phyloP scores from a whole-genome alignment of 2,329 filamentous ascomycete genomes.

The Xylaria hypoxylon region DNA sequence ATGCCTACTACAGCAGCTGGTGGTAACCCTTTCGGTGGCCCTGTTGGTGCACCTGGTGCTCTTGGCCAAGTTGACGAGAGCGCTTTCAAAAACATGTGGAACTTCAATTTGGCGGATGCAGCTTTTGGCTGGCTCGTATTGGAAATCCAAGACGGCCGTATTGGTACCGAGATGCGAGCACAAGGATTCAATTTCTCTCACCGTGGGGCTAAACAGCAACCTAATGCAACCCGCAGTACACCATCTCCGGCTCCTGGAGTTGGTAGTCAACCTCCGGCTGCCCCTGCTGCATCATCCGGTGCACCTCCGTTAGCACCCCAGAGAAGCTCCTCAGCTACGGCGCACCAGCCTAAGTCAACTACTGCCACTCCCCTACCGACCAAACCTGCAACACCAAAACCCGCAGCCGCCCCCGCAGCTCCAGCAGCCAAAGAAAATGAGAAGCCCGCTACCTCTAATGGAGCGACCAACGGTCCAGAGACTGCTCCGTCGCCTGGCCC shows the following conservation, averaged over 20 bases:
- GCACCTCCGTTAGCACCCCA: slow-evolving; percentile 52
- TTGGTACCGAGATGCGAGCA: slow-evolving; percentile 97
- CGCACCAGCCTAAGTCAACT: slow-evolving; percentile 58
- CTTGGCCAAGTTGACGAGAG: slow-evolving; percentile 96
- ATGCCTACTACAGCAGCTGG: slow-evolving; percentile 96
- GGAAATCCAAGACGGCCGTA: slow-evolving; percentile 93
- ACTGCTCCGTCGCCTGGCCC: slow-evolving; percentile 67
- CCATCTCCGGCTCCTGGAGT: slow-evolving; percentile 53
- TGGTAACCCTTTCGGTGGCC: slow-evolving; percentile 95
- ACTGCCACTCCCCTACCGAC: slow-evolving; percentile 57
- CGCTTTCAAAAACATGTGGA: slow-evolving; percentile 99
- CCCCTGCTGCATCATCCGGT: slow-evolving; percentile 46
- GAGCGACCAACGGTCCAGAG: slow-evolving; percentile 64
- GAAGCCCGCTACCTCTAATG: slow-evolving; percentile 65
- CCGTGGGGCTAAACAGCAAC: slow-evolving; percentile 82
- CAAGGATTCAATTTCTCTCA: slow-evolving; percentile 99
- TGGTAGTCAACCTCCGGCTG: slow-evolving; percentile 49
- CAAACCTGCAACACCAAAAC: slow-evolving; percentile 64
- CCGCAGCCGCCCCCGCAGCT: slow-evolving; percentile 55
- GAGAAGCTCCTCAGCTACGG: slow-evolving; percentile 50
- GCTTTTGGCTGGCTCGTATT: slow-evolving; percentile 96
- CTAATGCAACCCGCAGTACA: slow-evolving; percentile 55
- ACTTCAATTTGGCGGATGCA: slow-evolving; percentile 97
- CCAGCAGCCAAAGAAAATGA: slow-evolving; percentile 66
- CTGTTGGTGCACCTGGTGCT: slow-evolving; percentile 75